phyloP scores from a whole-genome alignment of 805 yeast genomes.

The Spathaspora hagerdaliae region DNA sequence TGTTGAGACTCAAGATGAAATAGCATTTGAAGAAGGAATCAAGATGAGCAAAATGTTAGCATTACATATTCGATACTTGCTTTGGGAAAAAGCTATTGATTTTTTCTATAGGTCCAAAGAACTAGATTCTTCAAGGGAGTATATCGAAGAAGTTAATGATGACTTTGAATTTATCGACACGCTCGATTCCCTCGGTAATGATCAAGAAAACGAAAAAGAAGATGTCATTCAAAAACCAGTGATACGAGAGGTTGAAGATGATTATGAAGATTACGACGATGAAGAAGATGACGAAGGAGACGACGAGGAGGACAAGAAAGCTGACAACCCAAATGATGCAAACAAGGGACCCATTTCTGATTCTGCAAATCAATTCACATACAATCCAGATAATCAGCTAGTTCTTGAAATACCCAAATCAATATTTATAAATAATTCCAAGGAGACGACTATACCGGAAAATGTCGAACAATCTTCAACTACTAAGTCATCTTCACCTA shows the following conservation, averaged over 20 bases:
- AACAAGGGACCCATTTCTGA: not conserved
- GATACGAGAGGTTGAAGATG: slow-evolving; percentile 19
- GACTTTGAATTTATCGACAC: slow-evolving; percentile 33
- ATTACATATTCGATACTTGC: slow-evolving; percentile 58
- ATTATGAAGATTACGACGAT: slow-evolving; percentile 25
- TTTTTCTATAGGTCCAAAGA: slow-evolving; percentile 28
- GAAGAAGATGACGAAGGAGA: slow-evolving; percentile 26
- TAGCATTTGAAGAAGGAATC: slow-evolving; percentile 41
- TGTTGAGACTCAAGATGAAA: slow-evolving; percentile 14
- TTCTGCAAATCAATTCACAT: slow-evolving; percentile 6
- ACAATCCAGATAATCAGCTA: slow-evolving; percentile 26
- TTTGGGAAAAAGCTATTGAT: slow-evolving; percentile 71
- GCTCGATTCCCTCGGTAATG: slow-evolving; percentile 25
- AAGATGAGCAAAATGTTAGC: slow-evolving; percentile 41
- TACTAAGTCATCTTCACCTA: not conserved
- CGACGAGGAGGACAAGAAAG: slow-evolving; percentile 27
- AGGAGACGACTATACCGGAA: not conserved
- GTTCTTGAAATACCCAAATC: slow-evolving; percentile 32
- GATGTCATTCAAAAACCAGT: slow-evolving; percentile 8
- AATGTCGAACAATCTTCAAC: not conserved
- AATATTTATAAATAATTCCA: slow-evolving; percentile 11
- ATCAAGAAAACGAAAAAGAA: slow-evolving; percentile 20
- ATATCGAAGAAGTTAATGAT: slow-evolving; percentile 28
- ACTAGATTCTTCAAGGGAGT: slow-evolving; percentile 15
- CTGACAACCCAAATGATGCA: slow-evolving; percentile 10